Conservation (phyloP, 2,329 filamentous ascomycete species). For the Talaromyces funiculosus region DNA sequence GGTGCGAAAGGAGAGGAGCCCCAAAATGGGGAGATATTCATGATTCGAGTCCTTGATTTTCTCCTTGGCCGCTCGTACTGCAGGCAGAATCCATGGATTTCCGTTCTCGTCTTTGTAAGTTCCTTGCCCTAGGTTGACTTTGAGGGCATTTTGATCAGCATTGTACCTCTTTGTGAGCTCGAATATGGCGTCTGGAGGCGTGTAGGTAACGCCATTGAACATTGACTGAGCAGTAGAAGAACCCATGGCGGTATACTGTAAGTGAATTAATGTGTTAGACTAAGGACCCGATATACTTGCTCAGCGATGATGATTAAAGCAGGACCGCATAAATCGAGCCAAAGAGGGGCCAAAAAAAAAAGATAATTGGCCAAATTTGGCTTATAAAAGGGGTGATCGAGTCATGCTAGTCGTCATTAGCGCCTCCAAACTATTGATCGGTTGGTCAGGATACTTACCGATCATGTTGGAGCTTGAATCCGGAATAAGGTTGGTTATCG, state of each 20-base stretch:
- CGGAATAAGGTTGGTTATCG: background rate
- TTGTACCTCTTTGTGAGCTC: slow-evolving; percentile 48
- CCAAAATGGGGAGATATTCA: slow-evolving; percentile 93
- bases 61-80: slow-evolving; percentile 78
- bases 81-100: slow-evolving; percentile 89
- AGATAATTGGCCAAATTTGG: background rate
- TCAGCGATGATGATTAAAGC: background rate
- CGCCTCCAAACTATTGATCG: background rate
- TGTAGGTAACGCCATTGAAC: background rate
- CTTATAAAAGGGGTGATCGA: background rate
- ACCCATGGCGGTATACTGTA: background rate
- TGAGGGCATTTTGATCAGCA: slow-evolving; percentile 63
- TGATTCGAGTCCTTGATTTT: slow-evolving; percentile 84
- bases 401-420: background rate
- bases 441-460: background rate
- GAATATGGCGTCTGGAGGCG: slow-evolving; percentile 9
- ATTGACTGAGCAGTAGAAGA: background rate
- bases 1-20: slow-evolving; percentile 71
- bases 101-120: slow-evolving; percentile 88
- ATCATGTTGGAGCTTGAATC: background rate
- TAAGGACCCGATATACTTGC: background rate
- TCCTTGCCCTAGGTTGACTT: slow-evolving; percentile 89
- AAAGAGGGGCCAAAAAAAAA: background rate
- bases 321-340: background rate
- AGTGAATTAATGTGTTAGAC: background rate